These are phyloP conservation scores for Pythium pyrilobum DNA, from an alignment of 352 stramenopile species.

Conservation along the genomic window DNA sequence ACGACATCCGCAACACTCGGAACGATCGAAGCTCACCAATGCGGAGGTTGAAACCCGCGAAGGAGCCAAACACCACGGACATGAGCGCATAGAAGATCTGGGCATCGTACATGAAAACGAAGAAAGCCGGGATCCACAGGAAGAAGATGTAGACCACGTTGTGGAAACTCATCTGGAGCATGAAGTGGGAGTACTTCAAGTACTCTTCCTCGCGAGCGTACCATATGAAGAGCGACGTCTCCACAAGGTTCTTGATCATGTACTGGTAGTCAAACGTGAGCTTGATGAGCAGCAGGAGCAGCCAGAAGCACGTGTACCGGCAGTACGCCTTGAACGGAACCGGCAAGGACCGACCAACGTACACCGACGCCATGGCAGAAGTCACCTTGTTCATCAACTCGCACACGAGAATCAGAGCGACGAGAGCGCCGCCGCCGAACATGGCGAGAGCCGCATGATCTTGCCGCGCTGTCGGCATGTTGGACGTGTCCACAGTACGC, in stretches of 20 bases:
- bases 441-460: conserved; percentile 63
- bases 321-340: conserved; percentile 60
- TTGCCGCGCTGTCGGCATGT: conserved; percentile 29
- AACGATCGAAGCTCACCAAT: conserved; percentile 82
- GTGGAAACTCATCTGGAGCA: conserved; percentile 72
- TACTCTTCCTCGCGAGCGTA: conserved; percentile 68
- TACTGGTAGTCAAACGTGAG: conserved; percentile 80
- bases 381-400: conserved; percentile 77
- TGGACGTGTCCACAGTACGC: conserved; percentile 8
- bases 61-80: conserved; percentile 69
- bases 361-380: conserved; percentile 60
- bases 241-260: conserved; percentile 73
- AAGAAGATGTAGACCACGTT: conserved; percentile 85
- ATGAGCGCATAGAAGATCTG: conserved; percentile 83
- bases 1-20: conserved; percentile 72
- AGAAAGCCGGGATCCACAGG: conserved; percentile 72
- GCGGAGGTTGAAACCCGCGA: conserved; percentile 77
- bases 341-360: conserved; percentile 67
- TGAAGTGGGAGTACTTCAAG: conserved; percentile 75
- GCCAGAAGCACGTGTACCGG: conserved; percentile 79
- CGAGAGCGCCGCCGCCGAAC: conserved; percentile 35
- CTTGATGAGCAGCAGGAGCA: conserved; percentile 64
- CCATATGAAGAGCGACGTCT: conserved; percentile 83
- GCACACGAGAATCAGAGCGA: conserved; percentile 52
- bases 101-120: conserved; percentile 84